Evolutionary conservation across 164 flowering plant genomes (phyloP), one percentile per base, ranked within the genome.

Genomic region (Nymphaea thermarum): DNA sequence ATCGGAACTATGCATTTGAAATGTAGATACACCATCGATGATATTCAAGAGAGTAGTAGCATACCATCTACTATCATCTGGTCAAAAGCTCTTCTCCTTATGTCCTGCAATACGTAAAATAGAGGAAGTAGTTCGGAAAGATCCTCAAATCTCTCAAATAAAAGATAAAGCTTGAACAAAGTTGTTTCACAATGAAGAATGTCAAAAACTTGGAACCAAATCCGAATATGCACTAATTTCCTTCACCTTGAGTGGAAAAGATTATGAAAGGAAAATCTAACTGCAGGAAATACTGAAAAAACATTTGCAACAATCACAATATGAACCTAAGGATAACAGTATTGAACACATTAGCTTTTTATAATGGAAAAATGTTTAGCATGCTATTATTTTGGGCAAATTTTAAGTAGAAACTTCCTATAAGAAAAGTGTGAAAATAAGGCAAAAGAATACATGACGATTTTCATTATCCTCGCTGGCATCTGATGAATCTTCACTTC

Each of bases 51-150:
- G 36, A 62, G 12, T 17, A 62, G 4, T 62, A 8, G 7, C 41
- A 53, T 81, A 88, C 93, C 96, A 77, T 87, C 93, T 60, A 82
- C 96, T 68, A 87, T 91, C 93, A 90, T 93, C 79, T 85, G 90
- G 71, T 84, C 73, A 66, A 86, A 91, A 79, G 89, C 82, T 68
- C 89, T 86, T 71, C 82, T 89, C 77, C 87, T 88, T 60, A 70
- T 66, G 42, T 75, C 81, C 66, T 83, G 65, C 68, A 62, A 66
- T 42, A 82, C 97, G 96, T 91, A 72, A 53, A 72, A 14, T 62
- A 8, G 3, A 51, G 14, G 57, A 47, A 47, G 55, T 47, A 47
- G 55, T 51, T 51, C 12, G 14, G 14, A 3, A 10, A 51, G 14
- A 51, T 3, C 14, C 14, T 51, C 8, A 15, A 51, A 51, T 3